Evolutionary conservation across 2,329 filamentous ascomycete species (phyloP).

Genomic region (Fusarium hostae): DNA sequence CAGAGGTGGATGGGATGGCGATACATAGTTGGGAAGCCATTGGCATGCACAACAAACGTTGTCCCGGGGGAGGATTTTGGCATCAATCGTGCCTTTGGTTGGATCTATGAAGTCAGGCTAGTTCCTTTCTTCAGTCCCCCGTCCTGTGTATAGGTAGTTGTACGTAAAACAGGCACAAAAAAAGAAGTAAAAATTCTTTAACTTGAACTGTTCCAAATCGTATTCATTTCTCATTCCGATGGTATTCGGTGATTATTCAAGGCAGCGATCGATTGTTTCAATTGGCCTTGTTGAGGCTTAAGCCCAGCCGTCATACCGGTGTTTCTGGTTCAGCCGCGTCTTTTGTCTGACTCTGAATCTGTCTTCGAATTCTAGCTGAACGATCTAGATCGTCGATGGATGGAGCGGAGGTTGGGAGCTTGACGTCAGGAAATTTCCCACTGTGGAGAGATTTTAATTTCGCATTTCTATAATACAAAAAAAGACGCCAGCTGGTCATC

Average conservation of each 20-base stretch:
- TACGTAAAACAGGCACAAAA: slow-evolving; percentile 51
- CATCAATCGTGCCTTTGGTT: slow-evolving; percentile 36
- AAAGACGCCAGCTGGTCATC: slow-evolving; percentile 6
- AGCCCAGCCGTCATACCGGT: background rate
- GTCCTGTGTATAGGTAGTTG: slow-evolving; percentile 54
- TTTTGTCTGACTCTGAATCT: slow-evolving; percentile 3
- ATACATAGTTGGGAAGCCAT: slow-evolving; percentile 16
- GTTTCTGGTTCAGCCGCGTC: background rate
- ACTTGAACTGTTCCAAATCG: slow-evolving; percentile 23
- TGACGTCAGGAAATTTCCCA: slow-evolving; percentile 42
- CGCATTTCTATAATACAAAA: slow-evolving; percentile 17
- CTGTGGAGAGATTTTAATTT: slow-evolving; percentile 40
- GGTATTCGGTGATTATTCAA: background rate
- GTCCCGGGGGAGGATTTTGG: slow-evolving; percentile 39
- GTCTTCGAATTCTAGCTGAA: background rate
- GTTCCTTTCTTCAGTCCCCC: slow-evolving; percentile 39
- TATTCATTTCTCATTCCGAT: slow-evolving; percentile 25
- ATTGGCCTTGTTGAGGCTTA: background rate
- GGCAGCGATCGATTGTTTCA: background rate
- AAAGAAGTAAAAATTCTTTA: slow-evolving; percentile 51
- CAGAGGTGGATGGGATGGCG: slow-evolving; percentile 34
- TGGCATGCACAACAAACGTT: slow-evolving; percentile 28
- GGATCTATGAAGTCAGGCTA: slow-evolving; percentile 39
- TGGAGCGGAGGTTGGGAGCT: slow-evolving; percentile 8
- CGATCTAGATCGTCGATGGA: slow-evolving; percentile 38